Base-by-base conservation (phyloP, 2,329 filamentous ascomycete genomes). In the Ophiostoma pallidulum region DNA sequence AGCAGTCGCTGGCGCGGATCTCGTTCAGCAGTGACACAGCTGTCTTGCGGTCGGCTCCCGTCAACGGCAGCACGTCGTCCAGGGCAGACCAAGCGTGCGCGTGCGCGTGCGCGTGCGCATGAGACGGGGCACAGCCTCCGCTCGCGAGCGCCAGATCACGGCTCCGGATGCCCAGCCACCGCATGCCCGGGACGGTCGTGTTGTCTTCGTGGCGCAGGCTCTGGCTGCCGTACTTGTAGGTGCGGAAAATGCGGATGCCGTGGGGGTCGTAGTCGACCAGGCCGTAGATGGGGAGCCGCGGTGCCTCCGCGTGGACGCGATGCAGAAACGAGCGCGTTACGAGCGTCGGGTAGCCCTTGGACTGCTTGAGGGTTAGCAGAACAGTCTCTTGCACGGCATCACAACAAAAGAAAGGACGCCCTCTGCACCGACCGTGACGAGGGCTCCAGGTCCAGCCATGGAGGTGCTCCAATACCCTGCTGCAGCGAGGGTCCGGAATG, bases 281-380 rank as follows among this genome's bases (percentile, higher is more conserved):
- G 0, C 72, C 77, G 45, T 78, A 72, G 7, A 86, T 74, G 2
- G 77, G 75, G 19, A 84, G 62, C 0, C 62, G 59, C 0, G 75
- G 74, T 18, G 65, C 66, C 8, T 61, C 62, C 0, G 56, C 60
- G 32, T 74, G 70, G 1, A 88, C 47, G 12, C 69, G 60, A 36
- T 72, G 70, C 1, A 91, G 65, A 45, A 91, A 81, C 14, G 72
- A 71, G 8, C 84, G 71, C 0, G 85, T 88, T 1, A 75, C 72
- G 41, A 91, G 66, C 56, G 92, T 87, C 0, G 87, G 86, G 58
- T 88, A 92, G 2, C 87, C 87, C 69, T 90, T 92, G 1, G 80
- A 86, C 82, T 88, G 45, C 4, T 6, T 38, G 31, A n/a, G 12
- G 1, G 26, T 50, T 24, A 24, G 24, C 22, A n/a, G n/a, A n/a